phyloP scores from a whole-genome alignment of 345 rosid species.

The Syzygium aromaticum region DNA sequence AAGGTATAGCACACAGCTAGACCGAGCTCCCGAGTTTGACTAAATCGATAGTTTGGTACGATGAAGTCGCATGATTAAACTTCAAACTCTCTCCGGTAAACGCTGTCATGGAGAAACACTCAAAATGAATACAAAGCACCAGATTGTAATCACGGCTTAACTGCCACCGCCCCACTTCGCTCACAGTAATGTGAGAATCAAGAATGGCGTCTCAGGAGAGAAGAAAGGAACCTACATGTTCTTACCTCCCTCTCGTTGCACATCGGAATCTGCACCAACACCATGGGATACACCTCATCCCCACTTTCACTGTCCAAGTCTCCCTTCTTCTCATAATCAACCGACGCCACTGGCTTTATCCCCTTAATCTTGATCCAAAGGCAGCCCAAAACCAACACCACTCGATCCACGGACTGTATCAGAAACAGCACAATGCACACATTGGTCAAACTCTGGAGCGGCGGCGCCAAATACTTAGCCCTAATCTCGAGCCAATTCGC shows the following conservation, averaged over 20 bases:
- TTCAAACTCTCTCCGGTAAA: not conserved
- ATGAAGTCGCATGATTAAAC: not conserved
- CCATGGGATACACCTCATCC: conserved; percentile 72
- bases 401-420: conserved; percentile 77
- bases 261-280: conserved; percentile 91
- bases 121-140: not conserved
- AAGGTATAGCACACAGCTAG: not conserved
- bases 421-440: conserved; percentile 72
- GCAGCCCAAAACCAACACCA: conserved; percentile 61
- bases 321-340: conserved; percentile 25
- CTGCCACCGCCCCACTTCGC: not conserved
- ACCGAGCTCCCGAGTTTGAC: not conserved
- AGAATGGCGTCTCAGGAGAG: not conserved
- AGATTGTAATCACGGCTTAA: not conserved
- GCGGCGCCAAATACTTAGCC: conserved; percentile 68
- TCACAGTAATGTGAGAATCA: not conserved
- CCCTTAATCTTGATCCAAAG: conserved; percentile 63
- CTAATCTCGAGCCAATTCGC: conserved; percentile 70
- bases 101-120: not conserved
- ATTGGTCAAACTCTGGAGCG: conserved; percentile 61
- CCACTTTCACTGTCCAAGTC: conserved; percentile 14
- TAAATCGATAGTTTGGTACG: not conserved
- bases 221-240: conserved; percentile 40
- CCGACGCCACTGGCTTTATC: conserved; percentile 45
- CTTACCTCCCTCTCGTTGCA: conserved; percentile 99